Conservation (phyloP, 257 asterid genomes). For the Solanum chaucha region DNA sequence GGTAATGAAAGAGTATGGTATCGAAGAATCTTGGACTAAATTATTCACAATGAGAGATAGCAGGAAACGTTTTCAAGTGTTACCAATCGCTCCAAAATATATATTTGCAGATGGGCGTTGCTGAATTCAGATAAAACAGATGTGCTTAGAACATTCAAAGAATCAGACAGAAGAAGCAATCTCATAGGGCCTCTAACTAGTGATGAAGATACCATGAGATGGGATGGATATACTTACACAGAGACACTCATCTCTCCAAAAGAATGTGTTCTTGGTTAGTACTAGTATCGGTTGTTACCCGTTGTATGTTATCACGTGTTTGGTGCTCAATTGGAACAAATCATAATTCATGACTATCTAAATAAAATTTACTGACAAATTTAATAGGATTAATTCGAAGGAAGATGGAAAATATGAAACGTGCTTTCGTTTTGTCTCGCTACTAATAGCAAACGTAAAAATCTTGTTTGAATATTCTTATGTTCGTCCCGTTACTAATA, state of each 20-base stretch:
- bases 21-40: not conserved
- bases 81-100: not conserved
- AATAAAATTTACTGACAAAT: not conserved
- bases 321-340: not conserved
- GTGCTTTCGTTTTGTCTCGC: not conserved
- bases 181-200: not conserved
- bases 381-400: no score
- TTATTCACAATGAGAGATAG: not conserved
- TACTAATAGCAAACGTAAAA: not conserved
- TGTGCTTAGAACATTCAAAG: not conserved
- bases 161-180: not conserved
- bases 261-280: not conserved
- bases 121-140: not conserved
- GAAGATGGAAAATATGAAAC: not conserved
- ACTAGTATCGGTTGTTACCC: not conserved
- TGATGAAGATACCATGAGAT: not conserved
- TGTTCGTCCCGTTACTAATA: not conserved
- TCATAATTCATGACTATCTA: not conserved
- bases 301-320: not conserved
- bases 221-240: not conserved
- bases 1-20: not conserved
- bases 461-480: no score
- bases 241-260: not conserved
- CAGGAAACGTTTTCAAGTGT: not conserved
- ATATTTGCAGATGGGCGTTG: not conserved